Base-by-base conservation (phyloP, 179 eudicot genomes). In the Pouteria campechiana region DNA sequence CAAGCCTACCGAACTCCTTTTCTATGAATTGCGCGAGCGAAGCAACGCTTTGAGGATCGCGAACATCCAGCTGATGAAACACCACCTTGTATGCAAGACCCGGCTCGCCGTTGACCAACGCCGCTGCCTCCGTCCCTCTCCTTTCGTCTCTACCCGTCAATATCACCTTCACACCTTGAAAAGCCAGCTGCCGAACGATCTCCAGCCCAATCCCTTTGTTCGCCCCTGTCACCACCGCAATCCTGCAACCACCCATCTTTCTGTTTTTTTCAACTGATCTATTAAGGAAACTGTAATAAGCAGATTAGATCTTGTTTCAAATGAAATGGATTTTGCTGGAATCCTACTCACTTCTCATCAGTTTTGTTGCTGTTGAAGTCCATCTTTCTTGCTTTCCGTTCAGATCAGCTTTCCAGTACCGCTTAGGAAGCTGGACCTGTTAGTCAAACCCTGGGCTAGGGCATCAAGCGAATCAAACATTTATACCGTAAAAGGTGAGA, bases 41-140 rank as follows among this genome's bases (percentile, higher is more conserved):
- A 28, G 50, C 40, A 36, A 64, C 25, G 23, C 69, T 64, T 1
- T 33, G 23, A 1, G 31, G 17, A 35, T 64, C 51, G 4, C 32
- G 45, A 4, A 57, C 45, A 34, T 57, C 55, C 5, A 57, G 69
- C 25, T 52, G 69, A 64, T 64, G 69, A 36, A 64, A 64, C 9
- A 52, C 48, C 0, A 64, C 30, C 40, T 52, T 35, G 11, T n/a
- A n/a, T n/a, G 44, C n/a, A 3, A 51, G 5, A 6, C 49, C 51
- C 14, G 50, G 46, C n/a, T n/a, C n/a, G 3, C n/a, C 18, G 13
- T 46, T 27, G n/a, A 64, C 59, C 18, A 50, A 45, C 15, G 56
- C 43, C 12, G 46, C 16, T 38, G 69, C 58, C 41, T 64, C 69
- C 13, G 25, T 10, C 0, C 64, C 69, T 2, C 55, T 52, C 27